Percentiles rank a stretch among this genome's conserved stretches.
Conservation (phyloP, 352 stramenopile species). For the Phytopythium aichiense region DNA sequence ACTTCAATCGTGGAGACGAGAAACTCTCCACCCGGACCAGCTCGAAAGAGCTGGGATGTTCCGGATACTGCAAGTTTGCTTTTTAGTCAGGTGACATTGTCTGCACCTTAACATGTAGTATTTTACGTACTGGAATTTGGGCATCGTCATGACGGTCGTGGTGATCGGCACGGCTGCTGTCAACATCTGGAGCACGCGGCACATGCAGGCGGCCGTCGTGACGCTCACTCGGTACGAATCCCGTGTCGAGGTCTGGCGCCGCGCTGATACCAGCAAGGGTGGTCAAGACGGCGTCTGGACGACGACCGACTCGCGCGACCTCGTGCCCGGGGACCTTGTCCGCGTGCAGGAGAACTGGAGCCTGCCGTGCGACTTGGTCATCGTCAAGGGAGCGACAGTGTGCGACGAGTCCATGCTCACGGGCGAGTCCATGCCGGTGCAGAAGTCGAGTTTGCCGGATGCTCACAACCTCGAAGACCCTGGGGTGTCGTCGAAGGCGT, state of each 20-base stretch:
- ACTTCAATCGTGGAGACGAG: conserved; percentile 1
- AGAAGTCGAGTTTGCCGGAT: conserved; percentile 39
- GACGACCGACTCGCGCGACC: conserved; percentile 18
- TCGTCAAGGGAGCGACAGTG: conserved; percentile 42
- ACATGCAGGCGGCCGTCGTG: conserved; percentile 36
- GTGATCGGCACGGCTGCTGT: conserved; percentile 25
- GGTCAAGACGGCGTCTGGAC: conserved; percentile 25
- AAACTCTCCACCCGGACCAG: conserved; percentile 7
- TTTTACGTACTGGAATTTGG: conserved; percentile 34
- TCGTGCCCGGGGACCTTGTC: conserved; percentile 50
- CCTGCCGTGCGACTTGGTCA: conserved; percentile 49
- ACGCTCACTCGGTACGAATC: conserved; percentile 45
- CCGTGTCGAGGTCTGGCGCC: conserved; percentile 39
- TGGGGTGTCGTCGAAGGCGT: conserved; percentile 6
- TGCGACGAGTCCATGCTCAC: conserved; percentile 55
- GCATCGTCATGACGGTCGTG: conserved; percentile 33
- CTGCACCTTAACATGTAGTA: background rate
- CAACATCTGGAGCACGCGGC: conserved; percentile 46
- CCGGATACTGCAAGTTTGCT: too few species aligned
- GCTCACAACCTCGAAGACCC: conserved; percentile 29
- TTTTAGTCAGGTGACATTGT: too few species aligned
- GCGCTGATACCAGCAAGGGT: background rate
- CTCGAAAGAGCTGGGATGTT: too few species aligned
- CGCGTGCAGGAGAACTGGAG: conserved; percentile 42
- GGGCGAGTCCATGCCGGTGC: conserved; percentile 67